A percentile compares a stretch with the other conserved stretches of the same genome.
These are phyloP conservation scores for Bipolaris gigantea DNA, from an alignment of 2,329 filamentous ascomycete species.

Conservation along the genomic window DNA sequence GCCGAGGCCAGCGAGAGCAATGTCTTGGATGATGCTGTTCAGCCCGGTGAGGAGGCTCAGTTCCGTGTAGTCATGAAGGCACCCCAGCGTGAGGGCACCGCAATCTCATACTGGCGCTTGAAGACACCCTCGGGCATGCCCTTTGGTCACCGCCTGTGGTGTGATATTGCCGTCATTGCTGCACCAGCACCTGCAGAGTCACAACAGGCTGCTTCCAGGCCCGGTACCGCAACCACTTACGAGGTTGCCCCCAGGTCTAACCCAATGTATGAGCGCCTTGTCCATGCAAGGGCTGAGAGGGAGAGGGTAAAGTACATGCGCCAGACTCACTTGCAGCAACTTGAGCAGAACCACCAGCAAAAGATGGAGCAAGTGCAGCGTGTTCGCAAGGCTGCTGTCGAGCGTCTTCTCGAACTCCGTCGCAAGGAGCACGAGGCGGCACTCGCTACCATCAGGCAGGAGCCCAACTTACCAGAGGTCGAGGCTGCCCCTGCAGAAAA, in stretches of 20 bases:
- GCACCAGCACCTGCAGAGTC: slow-evolving; percentile 11
- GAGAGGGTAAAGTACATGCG: slow-evolving; percentile 28
- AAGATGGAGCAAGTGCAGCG: slow-evolving; percentile 35
- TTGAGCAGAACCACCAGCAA: slow-evolving; percentile 29
- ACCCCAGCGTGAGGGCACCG: slow-evolving; percentile 72
- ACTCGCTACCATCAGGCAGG: slow-evolving; percentile 23
- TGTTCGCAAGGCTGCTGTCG: slow-evolving; percentile 42
- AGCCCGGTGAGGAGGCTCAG: slow-evolving; percentile 71
- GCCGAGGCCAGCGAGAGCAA: slow-evolving; percentile 81
- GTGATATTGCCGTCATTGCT: slow-evolving; percentile 72
- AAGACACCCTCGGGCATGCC: slow-evolving; percentile 77
- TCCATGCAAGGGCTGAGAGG: slow-evolving; percentile 30
- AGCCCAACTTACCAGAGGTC: slow-evolving; percentile 31
- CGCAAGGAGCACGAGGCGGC: slow-evolving; percentile 41
- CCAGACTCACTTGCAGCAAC: slow-evolving; percentile 23
- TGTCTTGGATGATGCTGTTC: slow-evolving; percentile 67
- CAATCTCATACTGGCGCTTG: slow-evolving; percentile 95
- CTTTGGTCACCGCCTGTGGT: slow-evolving; percentile 95
- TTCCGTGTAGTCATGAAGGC: slow-evolving; percentile 88
- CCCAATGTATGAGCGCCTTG: slow-evolving; percentile 28
- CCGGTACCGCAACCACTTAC: slow-evolving; percentile 16
- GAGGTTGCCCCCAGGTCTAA: slow-evolving; percentile 19
- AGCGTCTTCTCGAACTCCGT: slow-evolving; percentile 37
- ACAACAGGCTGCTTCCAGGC: not conserved
- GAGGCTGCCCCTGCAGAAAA: slow-evolving; percentile 16